These are phyloP conservation scores for Arbutus unedo DNA, from an alignment of 148 eudicot genomes.

Conservation along the genomic window DNA sequence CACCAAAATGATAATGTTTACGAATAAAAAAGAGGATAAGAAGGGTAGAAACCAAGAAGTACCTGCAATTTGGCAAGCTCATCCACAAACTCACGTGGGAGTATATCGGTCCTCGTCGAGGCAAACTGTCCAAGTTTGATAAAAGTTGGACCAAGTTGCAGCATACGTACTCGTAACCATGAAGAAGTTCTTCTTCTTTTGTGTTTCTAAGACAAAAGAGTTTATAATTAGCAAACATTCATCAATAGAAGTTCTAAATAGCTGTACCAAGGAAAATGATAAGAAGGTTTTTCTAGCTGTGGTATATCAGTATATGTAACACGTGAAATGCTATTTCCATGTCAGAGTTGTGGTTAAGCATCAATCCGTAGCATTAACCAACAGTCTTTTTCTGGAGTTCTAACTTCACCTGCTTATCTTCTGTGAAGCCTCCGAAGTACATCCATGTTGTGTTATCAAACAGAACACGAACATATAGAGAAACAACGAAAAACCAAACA, in stretches of 20 bases:
- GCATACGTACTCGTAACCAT: slow-evolving; percentile 80
- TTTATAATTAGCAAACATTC: background rate
- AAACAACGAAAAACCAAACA: slow-evolving; percentile 89
- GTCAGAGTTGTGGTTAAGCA: background rate
- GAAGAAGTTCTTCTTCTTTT: slow-evolving; percentile 76
- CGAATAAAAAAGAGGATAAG: no score
- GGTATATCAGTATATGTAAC: no score
- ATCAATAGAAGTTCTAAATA: background rate
- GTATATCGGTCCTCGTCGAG: slow-evolving; percentile 92
- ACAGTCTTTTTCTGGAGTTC: background rate
- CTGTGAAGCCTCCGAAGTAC: slow-evolving; percentile 70
- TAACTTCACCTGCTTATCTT: slow-evolving; percentile 70
- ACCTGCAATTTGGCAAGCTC: slow-evolving; percentile 99
- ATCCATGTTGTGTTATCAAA: slow-evolving; percentile 92
- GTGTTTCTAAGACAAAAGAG: slow-evolving; percentile 37
- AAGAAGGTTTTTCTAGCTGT: no score
- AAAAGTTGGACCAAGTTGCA: slow-evolving; percentile 98
- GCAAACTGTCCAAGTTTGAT: slow-evolving; percentile 90
- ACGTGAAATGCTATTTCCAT: background rate
- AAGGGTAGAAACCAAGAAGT: slow-evolving; percentile 3
- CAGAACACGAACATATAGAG: slow-evolving; percentile 85
- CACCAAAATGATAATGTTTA: no score
- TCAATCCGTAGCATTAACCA: no score
- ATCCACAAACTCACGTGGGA: slow-evolving; percentile 87
- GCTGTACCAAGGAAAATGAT: background rate